Percentiles rank a stretch among this genome's conserved stretches.
Conservation (phyloP, 2,329 filamentous ascomycete species). For the Aspergillus fischeri region DNA sequence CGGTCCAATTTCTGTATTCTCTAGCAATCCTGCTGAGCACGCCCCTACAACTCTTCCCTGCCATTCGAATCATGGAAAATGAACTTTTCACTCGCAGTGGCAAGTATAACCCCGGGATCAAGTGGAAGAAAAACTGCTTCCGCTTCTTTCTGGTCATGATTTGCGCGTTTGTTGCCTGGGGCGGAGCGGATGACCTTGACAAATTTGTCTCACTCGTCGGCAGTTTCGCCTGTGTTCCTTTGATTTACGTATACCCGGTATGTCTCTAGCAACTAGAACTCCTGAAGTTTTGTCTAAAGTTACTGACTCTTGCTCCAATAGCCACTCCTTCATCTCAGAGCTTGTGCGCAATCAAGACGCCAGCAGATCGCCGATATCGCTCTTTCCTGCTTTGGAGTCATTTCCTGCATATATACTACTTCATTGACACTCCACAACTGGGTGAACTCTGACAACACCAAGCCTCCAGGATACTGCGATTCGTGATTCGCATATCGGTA, state of each 20-base stretch:
- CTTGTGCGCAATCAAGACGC: constrained; percentile 64
- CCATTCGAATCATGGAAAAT: constrained; percentile 93
- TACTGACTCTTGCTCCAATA: constrained; percentile 35
- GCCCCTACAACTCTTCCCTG: constrained; percentile 93
- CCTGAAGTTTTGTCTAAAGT: neutral
- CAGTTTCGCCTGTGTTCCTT: constrained; percentile 93
- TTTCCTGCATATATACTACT: constrained; percentile 92
- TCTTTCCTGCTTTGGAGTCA: constrained; percentile 75
- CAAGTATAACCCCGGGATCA: constrained; percentile 97
- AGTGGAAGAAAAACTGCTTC: constrained; percentile 99
- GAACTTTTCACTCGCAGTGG: constrained; percentile 89
- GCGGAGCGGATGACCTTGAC: constrained; percentile 86
- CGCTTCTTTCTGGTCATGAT: constrained; percentile 87
- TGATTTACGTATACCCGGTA: constrained; percentile 97
- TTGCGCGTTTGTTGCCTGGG: constrained; percentile 85
- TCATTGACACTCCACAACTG: constrained; percentile 81
- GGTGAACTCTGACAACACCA: constrained; percentile 57
- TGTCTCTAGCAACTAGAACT: constrained; percentile 39
- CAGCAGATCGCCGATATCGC: constrained; percentile 69
- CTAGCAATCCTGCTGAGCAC: constrained; percentile 94
- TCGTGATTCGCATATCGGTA: constrained; percentile 13
- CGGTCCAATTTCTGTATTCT: constrained; percentile 95
- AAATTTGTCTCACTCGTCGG: constrained; percentile 96
- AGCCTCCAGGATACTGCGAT: constrained; percentile 63
- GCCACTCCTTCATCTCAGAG: constrained; percentile 86